A percentile compares a stretch with the other conserved stretches of the same genome.
Evolutionary conservation across 441 rosid species (phyloP).

Genomic region (Mallotus japonicus): DNA sequence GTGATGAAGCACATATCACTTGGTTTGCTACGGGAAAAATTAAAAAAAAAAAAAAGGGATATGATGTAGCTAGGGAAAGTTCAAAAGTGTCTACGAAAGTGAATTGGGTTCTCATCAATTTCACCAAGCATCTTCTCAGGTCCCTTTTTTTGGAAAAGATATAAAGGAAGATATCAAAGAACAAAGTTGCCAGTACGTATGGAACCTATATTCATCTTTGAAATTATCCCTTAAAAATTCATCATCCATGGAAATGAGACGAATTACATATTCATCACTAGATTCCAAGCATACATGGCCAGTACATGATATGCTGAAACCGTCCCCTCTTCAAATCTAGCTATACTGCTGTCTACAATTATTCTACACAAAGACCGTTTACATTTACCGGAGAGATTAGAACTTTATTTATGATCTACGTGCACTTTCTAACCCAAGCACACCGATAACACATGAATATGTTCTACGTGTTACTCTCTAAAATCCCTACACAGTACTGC

Average conservation of each 20-base stretch:
- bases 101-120: background rate
- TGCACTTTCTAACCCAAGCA: no score
- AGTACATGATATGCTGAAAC: background rate
- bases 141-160: background rate
- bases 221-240: background rate
- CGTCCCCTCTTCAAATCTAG: background rate
- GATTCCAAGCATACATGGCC: background rate
- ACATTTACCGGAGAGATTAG: background rate
- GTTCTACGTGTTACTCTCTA: background rate
- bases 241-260: background rate
- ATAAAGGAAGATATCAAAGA: background rate
- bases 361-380: background rate
- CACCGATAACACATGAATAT: no score
- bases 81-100: background rate
- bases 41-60: no score
- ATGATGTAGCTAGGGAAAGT: background rate
- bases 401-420: no score
- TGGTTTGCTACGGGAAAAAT: no score
- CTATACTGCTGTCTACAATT: background rate
- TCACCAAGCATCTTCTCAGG: background rate
- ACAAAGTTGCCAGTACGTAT: background rate
- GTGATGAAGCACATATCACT: no score
- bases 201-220: background rate
- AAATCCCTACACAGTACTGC: background rate
- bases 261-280: background rate